These are phyloP conservation scores for Microcyclospora tardicrescens DNA, from an alignment of 2,329 filamentous ascomycete species.

Conservation along the genomic window DNA sequence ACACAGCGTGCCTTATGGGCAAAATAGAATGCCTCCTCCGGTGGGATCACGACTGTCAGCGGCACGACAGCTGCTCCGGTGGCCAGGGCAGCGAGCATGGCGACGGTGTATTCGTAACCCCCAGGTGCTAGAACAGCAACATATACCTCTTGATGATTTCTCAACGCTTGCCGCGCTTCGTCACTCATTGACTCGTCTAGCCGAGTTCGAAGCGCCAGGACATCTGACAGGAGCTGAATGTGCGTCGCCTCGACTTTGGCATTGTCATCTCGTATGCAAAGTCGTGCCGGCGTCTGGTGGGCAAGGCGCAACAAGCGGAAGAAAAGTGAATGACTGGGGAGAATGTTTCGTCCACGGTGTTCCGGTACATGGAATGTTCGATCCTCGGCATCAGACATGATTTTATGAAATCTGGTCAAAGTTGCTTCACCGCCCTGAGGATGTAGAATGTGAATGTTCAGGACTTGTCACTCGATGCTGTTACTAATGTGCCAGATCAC, in stretches of 20 bases:
- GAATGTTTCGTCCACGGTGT: conserved; percentile 13
- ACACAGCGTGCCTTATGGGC: conserved; percentile 27
- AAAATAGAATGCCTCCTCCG: conserved; percentile 35
- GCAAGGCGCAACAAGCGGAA: conserved; percentile 29
- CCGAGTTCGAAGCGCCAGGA: conserved; percentile 29
- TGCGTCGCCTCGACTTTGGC: conserved; percentile 27
- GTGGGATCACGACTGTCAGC: conserved; percentile 29
- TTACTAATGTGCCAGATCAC: no score
- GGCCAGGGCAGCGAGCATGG: conserved; percentile 34
- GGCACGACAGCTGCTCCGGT: conserved; percentile 36
- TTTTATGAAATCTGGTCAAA: no score
- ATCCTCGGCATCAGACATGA: not conserved
- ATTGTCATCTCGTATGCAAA: conserved; percentile 29
- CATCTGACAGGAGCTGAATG: conserved; percentile 32
- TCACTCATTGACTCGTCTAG: conserved; percentile 21
- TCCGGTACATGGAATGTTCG: not conserved
- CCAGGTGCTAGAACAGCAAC: conserved; percentile 34
- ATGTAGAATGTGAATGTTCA: no score
- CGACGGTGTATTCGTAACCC: conserved; percentile 37
- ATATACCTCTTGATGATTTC: conserved; percentile 28
- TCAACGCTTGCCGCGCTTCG: conserved; percentile 17
- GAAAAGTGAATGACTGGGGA: conserved; percentile 27
- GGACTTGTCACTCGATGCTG: no score
- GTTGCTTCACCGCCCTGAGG: no score
- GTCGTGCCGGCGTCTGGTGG: conserved; percentile 19